phyloP scores from a whole-genome alignment of 129 eudicot genomes.

The Scalesia atractyloides region DNA sequence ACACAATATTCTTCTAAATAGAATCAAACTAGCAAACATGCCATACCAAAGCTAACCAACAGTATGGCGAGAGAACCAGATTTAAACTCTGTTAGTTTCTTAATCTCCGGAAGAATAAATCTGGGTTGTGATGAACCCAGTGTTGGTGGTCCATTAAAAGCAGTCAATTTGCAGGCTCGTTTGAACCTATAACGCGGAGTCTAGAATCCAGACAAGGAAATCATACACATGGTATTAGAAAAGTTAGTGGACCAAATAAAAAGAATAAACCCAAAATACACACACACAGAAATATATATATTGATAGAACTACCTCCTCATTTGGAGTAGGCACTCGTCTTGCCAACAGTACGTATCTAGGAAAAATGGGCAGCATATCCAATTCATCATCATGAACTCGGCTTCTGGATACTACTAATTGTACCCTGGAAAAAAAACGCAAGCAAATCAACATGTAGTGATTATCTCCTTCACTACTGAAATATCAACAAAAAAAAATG shows the following conservation, averaged over 20 bases:
- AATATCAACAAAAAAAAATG: not conserved
- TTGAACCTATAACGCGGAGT: slow-evolving; percentile 59
- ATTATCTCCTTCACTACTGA: not conserved
- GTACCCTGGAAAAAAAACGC: slow-evolving; percentile 53
- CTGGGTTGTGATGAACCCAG: slow-evolving; percentile 36
- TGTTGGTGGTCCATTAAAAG: slow-evolving; percentile 37
- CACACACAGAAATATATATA: not conserved
- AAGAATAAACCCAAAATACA: not conserved
- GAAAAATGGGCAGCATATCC: slow-evolving; percentile 48
- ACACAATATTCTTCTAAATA: not conserved
- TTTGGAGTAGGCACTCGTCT: slow-evolving; percentile 47
- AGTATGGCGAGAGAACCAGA: slow-evolving; percentile 59
- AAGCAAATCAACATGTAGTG: slow-evolving; percentile 11
- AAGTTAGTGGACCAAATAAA: slow-evolving; percentile 4
- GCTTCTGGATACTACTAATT: slow-evolving; percentile 58
- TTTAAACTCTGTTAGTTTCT: slow-evolving; percentile 52
- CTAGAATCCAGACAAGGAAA: not conserved
- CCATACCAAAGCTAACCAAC: slow-evolving; percentile 82
- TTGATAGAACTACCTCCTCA: slow-evolving; percentile 47
- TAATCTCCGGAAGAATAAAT: slow-evolving; percentile 77
- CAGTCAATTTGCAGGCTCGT: slow-evolving; percentile 48
- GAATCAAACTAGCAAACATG: not conserved
- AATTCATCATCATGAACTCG: slow-evolving; percentile 42
- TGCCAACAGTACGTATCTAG: slow-evolving; percentile 72
- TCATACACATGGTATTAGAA: slow-evolving; percentile 31